Conservation (phyloP, 2,329 filamentous ascomycete genomes). For the Berkeleyomyces basicola region DNA sequence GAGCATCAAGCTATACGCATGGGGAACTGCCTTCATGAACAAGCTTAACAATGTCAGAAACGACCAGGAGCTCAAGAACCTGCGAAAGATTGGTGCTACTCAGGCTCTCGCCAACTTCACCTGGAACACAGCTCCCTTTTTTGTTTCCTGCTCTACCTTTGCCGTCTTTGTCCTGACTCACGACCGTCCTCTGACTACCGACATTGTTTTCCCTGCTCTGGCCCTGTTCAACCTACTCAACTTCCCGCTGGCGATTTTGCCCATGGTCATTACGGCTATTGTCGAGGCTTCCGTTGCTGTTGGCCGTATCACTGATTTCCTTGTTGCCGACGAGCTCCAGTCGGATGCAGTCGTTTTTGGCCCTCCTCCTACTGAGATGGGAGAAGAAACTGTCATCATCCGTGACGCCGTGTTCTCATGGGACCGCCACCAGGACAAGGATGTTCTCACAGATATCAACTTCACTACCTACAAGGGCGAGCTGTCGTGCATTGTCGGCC, state of each 20-base stretch:
- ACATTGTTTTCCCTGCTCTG: slow-evolving; percentile 87
- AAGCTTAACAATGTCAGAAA: slow-evolving; percentile 94
- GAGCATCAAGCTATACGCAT: slow-evolving; percentile 96
- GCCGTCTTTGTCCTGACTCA: slow-evolving; percentile 80
- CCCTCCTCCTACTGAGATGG: slow-evolving; percentile 53
- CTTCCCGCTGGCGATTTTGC: slow-evolving; percentile 82
- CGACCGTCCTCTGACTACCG: slow-evolving; percentile 67
- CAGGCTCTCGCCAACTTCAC: slow-evolving; percentile 94
- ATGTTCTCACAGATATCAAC: slow-evolving; percentile 65
- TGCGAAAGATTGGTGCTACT: slow-evolving; percentile 87
- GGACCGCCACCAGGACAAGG: slow-evolving; percentile 63
- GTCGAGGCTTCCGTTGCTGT: slow-evolving; percentile 93
- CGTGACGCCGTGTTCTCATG: slow-evolving; percentile 83
- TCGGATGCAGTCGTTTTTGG: slow-evolving; percentile 58
- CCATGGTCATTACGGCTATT: slow-evolving; percentile 95
- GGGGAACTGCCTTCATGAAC: slow-evolving; percentile 94
- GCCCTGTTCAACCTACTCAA: slow-evolving; percentile 92
- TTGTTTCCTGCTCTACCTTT: slow-evolving; percentile 94
- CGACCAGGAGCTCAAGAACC: slow-evolving; percentile 84
- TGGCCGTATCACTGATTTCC: slow-evolving; percentile 65
- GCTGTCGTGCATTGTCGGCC: slow-evolving; percentile 78
- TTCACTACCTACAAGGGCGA: slow-evolving; percentile 86
- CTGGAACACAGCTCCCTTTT: slow-evolving; percentile 92
- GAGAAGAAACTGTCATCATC: slow-evolving; percentile 75
- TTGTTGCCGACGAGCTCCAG: slow-evolving; percentile 81